Base-by-base conservation (phyloP, 805 yeast species). In the Pichia paraexigua region DNA sequence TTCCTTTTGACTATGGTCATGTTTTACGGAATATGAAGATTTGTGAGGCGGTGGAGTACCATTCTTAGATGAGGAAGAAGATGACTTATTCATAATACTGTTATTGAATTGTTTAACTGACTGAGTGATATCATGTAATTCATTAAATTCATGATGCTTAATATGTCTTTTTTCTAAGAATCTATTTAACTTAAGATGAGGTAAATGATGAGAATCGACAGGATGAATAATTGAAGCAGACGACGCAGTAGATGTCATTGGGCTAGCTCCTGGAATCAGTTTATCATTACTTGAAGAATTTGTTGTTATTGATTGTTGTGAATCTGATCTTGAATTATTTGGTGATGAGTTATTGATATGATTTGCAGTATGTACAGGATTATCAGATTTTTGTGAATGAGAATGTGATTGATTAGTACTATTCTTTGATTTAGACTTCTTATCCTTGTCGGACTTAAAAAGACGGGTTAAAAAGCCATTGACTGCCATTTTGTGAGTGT, bases 151-250 rank as follows among this genome's bases (percentile, higher is more conserved):
- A n/a, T 20, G 25, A 28, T 48, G 51, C 28, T 40, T 48, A 17
- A 44, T 13, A 41, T 48, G 51, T 41, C 50, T 50, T 42, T 56
- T 56, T 40, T 56, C 58, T 28, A 56, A 47, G 39, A 56, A 56
- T 24, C 58, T 49, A 5, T 56, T 50, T n/a, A 56, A 46, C 24
- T 49, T 51, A 17, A 53, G 30, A 43, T 56, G 55, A 18, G 50
- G 58, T 10, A 48, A 13, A 32, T 51, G 51, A 9, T 51, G 44
- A 3, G 58, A 56, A 30, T 56, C 58, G 18, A 56, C 48, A 2
- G 56, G 51, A n/a, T 48, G 52, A 20, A 52, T 28, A 1, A 44
- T 17, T 22, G 54, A 52, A 4, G 44, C 11, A 4, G 54, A 51
- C 5, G 51, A 48, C 5, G 42, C 10, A 15, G 51, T 24, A 10